These are phyloP conservation scores for Jaltomata sinuosa DNA, from an alignment of 257 asterid genomes.

Conservation along the genomic window DNA sequence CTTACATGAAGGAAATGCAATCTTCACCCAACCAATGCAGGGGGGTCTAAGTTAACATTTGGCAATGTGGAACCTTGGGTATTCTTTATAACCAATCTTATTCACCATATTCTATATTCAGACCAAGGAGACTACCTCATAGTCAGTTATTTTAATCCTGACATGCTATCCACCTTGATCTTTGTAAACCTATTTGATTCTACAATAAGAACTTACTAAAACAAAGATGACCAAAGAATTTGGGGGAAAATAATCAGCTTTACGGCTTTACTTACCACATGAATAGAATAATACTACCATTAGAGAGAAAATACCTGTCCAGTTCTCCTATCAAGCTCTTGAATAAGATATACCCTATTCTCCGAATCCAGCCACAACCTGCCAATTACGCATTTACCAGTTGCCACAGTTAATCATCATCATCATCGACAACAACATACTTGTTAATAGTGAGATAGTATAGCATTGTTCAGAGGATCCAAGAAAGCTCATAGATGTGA, in stretches of 20 bases:
- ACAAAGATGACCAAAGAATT: not conserved
- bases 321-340: constrained; percentile 58
- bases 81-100: not conserved
- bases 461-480: not conserved
- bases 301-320: constrained; percentile 42
- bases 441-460: too few relatives aligned
- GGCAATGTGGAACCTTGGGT: not conserved
- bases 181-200: not conserved
- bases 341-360: constrained; percentile 44
- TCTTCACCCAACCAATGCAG: not conserved
- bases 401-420: constrained; percentile 4
- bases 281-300: not conserved
- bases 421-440: too few relatives aligned
- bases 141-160: not conserved
- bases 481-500: not conserved
- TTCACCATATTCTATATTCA: not conserved
- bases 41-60: not conserved
- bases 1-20: not conserved
- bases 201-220: not conserved
- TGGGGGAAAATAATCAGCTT: not conserved
- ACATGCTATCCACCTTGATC: not conserved
- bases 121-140: not conserved
- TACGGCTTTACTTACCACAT: not conserved
- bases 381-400: not conserved
- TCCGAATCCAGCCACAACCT: constrained; percentile 89